Percentiles rank a stretch among this genome's conserved stretches.
phyloP scores from a whole-genome alignment of 352 stramenopile species.

The Globisporangium irregulare region DNA sequence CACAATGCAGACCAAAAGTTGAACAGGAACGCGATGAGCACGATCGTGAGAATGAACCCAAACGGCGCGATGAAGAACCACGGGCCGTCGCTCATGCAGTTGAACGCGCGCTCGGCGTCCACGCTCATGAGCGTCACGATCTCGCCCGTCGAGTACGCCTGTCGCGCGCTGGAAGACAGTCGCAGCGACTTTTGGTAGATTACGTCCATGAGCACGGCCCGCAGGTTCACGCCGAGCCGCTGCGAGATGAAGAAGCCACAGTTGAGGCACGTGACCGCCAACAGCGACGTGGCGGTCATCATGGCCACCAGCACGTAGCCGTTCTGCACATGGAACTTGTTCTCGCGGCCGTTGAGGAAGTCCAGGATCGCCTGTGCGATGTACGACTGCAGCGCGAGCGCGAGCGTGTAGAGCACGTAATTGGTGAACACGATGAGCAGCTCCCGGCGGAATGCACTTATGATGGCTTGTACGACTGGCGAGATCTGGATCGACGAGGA shows the following conservation, averaged over 20 bases:
- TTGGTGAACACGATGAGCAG: conserved; percentile 7
- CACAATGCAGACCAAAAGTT: conserved; percentile 2
- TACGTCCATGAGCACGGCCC: conserved; percentile 20
- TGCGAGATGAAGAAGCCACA: conserved; percentile 22
- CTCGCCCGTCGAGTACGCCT: conserved; percentile 21
- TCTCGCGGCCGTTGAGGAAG: conserved; percentile 17
- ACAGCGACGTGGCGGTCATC: conserved; percentile 18
- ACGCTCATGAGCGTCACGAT: conserved; percentile 27
- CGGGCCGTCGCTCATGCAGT: conserved; percentile 9
- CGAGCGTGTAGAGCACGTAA: conserved; percentile 13
- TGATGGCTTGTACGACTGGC: conserved; percentile 1
- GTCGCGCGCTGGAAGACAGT: conserved; percentile 19
- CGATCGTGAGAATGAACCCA: conserved; percentile 15
- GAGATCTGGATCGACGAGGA: background rate
- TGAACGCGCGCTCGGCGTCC: conserved; percentile 28
- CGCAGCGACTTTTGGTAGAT: conserved; percentile 25
- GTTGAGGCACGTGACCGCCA: conserved; percentile 21
- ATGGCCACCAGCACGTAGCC: conserved; percentile 26
- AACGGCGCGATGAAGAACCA: conserved; percentile 16
- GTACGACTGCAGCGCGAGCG: conserved; percentile 19
- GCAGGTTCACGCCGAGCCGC: conserved; percentile 23
- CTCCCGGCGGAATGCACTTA: conserved; percentile 1
- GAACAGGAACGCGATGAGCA: conserved; percentile 19
- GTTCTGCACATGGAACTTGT: conserved; percentile 13
- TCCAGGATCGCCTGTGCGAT: conserved; percentile 25